These are phyloP conservation scores for Pseudopediastrum boryanum DNA, from an alignment of 139 green algal species.

Conservation along the genomic window DNA sequence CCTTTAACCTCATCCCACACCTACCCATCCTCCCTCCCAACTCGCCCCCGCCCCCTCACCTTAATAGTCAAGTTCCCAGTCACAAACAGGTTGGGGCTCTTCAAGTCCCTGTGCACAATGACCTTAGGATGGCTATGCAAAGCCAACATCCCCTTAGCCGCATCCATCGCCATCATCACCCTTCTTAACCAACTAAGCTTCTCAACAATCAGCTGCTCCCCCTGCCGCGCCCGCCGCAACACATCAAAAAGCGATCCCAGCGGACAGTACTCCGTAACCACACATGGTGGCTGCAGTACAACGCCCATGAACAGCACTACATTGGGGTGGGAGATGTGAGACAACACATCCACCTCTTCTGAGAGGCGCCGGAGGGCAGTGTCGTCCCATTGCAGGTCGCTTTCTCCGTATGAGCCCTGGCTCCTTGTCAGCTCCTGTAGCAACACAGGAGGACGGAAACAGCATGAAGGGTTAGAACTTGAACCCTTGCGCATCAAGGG, in stretches of 20 bases:
- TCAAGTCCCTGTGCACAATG: conserved; percentile 40
- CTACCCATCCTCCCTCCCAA: neutral
- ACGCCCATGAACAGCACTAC: conserved; percentile 43
- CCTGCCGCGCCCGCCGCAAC: conserved; percentile 2
- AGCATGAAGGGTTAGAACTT: no score
- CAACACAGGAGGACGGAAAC: no score
- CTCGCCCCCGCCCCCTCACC: no score
- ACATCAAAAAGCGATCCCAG: conserved; percentile 33
- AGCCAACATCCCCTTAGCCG: conserved; percentile 28
- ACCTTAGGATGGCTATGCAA: conserved; percentile 24
- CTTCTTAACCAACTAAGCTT: conserved; percentile 23
- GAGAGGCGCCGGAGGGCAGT: neutral
- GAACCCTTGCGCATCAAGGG: no score
- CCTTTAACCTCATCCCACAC: no score
- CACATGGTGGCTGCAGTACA: conserved; percentile 14
- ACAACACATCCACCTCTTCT: conserved; percentile 20
- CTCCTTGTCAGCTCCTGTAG: no score
- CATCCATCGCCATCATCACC: conserved; percentile 36
- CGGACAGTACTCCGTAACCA: conserved; percentile 40
- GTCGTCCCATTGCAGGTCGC: no score
- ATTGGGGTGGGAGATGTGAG: conserved; percentile 28
- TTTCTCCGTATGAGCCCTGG: no score
- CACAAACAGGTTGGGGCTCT: conserved; percentile 41
- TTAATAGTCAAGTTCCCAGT: neutral
- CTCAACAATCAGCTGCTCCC: conserved; percentile 1